Base-by-base conservation (phyloP, 2,329 filamentous ascomycete species). In the Cucurbitaria berberidis region DNA sequence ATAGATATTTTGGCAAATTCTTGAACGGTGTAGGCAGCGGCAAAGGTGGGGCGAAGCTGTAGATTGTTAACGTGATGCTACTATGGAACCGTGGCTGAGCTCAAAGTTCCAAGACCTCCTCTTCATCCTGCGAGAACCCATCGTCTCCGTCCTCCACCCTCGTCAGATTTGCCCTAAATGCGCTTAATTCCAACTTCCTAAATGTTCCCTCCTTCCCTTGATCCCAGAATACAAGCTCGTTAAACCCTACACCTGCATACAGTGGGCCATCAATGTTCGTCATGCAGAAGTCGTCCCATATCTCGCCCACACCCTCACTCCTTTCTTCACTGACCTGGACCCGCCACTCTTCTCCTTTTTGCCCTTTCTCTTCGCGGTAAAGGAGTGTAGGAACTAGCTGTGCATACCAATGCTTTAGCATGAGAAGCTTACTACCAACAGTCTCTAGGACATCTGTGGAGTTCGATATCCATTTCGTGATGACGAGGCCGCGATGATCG, bases 211-310 rank as follows among this genome's bases (percentile, higher is more conserved):
- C 51, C 10, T 65, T 55, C 1, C 46, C 57, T 21, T 57, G 32
- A 19, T 64, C 57, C 74, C 75, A 77, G 43, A 78, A 75, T 0
- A 74, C 66, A 4, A 71, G 21, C 44, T 75, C 73, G 22, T 74
- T 75, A 10, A 76, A 30, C 0, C 71, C 67, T 15, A 68, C 47
- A 1, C 65, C 69, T 2, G 62, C 75, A 55, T 77, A 77, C 18
- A 61, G 60, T 2, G 62, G 34, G 2, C 51, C 53, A 18, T 76
- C 73, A 5, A 74, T 56, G 51, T 77, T 61, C 0, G 62, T 64
- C 3, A 66, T 34, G 47, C 76, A 78, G 38, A 74, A 76, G 7
- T 77, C 74, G 46, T 76, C 69, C 69, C 64, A 71, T 5, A 73
- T 45, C 9, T 48, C 49, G 13, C 43, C 44, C 16, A 55, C 45